phyloP scores from a whole-genome alignment of 2,329 filamentous ascomycete species.

The Apiospora aurea region DNA sequence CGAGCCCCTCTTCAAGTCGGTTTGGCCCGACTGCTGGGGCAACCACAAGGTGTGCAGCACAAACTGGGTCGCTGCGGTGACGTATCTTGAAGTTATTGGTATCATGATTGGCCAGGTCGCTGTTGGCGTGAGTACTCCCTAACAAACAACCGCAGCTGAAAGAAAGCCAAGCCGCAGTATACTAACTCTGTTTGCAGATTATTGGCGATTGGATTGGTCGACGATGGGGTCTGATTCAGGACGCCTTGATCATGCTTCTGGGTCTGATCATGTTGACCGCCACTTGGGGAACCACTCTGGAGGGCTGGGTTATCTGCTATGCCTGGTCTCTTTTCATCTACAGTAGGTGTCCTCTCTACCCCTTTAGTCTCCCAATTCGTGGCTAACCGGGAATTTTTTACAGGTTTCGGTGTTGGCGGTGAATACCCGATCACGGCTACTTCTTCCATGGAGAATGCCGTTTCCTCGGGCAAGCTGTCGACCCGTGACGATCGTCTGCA shows the following conservation, averaged over 20 bases:
- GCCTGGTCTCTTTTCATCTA: conserved; percentile 95
- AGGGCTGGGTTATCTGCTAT: conserved; percentile 98
- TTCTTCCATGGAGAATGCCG: conserved; percentile 90
- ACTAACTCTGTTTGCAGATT: conserved; percentile 45
- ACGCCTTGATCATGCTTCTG: conserved; percentile 92
- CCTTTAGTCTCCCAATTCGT: conserved; percentile 48
- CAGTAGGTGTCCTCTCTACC: conserved; percentile 54
- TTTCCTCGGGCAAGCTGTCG: conserved; percentile 84
- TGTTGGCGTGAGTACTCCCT: conserved; percentile 71
- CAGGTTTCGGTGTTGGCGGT: conserved; percentile 71
- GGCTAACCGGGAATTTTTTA: conserved; percentile 23
- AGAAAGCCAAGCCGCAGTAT: background rate
- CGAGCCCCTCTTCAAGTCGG: conserved; percentile 77
- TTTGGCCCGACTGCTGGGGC: conserved; percentile 83
- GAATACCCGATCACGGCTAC: conserved; percentile 98
- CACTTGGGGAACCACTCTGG: conserved; percentile 83
- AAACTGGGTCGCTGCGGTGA: conserved; percentile 84
- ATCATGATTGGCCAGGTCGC: conserved; percentile 94
- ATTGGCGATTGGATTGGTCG: conserved; percentile 81
- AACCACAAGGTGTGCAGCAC: conserved; percentile 69
- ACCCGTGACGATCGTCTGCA: conserved; percentile 93
- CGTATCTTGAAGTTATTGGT: conserved; percentile 91
- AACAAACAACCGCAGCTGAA: conserved; percentile 5
- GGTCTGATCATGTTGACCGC: conserved; percentile 92
- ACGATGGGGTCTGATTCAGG: conserved; percentile 94